These are phyloP conservation scores for Hypoxylon trugodes DNA, from an alignment of 495 filamentous ascomycete genomes.

Conservation along the genomic window DNA sequence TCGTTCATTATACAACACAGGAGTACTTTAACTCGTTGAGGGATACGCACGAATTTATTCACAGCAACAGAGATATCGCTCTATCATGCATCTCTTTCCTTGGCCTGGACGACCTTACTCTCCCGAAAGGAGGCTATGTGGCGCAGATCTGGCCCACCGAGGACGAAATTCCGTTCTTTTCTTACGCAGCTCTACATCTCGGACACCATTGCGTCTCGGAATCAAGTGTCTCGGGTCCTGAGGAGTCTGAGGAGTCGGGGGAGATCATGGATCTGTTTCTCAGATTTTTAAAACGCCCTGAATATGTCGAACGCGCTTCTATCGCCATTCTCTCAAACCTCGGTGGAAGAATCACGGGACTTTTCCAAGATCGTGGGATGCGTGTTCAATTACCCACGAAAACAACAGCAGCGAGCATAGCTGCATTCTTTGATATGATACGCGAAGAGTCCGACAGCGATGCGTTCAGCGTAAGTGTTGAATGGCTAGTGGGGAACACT, in stretches of 20 bases:
- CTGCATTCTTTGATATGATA: constrained; percentile 28
- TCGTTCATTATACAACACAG: constrained; percentile 45
- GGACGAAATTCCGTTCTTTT: constrained; percentile 38
- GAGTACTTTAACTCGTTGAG: constrained; percentile 45
- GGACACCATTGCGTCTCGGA: constrained; percentile 39
- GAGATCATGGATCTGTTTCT: constrained; percentile 15
- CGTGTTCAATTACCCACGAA: not conserved
- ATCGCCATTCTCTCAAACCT: constrained; percentile 15
- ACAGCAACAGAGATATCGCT: constrained; percentile 43
- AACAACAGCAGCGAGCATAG: constrained; percentile 17
- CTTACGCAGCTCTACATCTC: constrained; percentile 47
- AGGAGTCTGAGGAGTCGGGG: not conserved
- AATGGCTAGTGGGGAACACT: constrained; percentile 25
- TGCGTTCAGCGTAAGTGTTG: constrained; percentile 1
- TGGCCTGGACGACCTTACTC: constrained; percentile 28
- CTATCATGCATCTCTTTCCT: constrained; percentile 44
- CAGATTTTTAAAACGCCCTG: constrained; percentile 5
- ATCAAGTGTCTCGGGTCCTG: constrained; percentile 1
- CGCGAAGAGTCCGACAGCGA: not conserved
- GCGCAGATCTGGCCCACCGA: constrained; percentile 34
- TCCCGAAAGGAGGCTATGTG: constrained; percentile 17
- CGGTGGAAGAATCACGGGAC: constrained; percentile 8
- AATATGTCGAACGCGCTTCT: constrained; percentile 20
- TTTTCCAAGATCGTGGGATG: not conserved
- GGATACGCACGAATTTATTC: constrained; percentile 34